Evolutionary conservation across 441 rosid genomes (phyloP), one percentile per base, ranked within the genome.

Genomic region (Lepidium campestre): DNA sequence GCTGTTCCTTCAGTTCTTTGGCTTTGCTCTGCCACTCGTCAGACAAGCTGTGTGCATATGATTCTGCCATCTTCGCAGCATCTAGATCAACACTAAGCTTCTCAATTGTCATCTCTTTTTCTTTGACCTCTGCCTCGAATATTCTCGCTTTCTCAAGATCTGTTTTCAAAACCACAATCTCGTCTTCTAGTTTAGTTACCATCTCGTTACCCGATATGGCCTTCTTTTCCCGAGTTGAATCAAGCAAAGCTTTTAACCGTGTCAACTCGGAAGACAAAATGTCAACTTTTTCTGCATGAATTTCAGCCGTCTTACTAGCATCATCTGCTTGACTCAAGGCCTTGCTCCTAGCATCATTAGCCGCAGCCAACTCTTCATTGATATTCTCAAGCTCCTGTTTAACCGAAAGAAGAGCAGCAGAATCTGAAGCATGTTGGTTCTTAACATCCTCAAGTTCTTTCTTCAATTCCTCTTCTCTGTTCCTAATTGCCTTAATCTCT

Each of bases 281-380:
- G 52, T 89, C 93, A 62, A 75, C 91, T 76, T 90, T 88, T 40
- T 86, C 93, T 0, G 72, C 91, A 72, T 88, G 93, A 71, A 81
- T 74, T 67, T 86, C 93, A 20, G 87, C 93, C 8, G 83, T 86
- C 82, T 86, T 93, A 29, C 93, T 83, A 12, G 95, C 96, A 35
- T 93, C 90, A 69, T 87, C 95, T 5, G 97, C 95, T 74, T 85
- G 89, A 78, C 67, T 80, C 78, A 93, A 56, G 17, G 99, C 99
- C 74, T 87, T 88, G 61, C 80, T 82, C 82, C 91, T 91, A 2
- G 90, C 89, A 39, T 89, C 99, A 34, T 71, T 77, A n/a, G 87
- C 85, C 84, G 77, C 80, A 63, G 77, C 83, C 62, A 91, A 75
- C 57, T 89, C 99, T 60, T 87, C 86, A 68, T 82, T 90, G 60